Base-by-base conservation (phyloP, 805 yeast species). In the Candida sphagnicola region DNA sequence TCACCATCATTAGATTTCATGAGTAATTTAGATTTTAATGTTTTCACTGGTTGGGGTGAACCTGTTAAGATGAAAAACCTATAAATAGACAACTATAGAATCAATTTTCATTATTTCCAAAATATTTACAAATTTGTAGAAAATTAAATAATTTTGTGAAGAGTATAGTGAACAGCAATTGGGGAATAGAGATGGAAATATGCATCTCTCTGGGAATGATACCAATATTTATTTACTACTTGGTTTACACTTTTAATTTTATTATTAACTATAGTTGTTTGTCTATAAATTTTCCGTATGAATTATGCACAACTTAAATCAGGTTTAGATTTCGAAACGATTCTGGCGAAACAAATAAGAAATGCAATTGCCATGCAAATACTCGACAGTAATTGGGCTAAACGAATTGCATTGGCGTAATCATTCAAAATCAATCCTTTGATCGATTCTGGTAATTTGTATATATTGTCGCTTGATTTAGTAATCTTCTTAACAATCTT, bases 361-460 rank as follows among this genome's bases (percentile, higher is more conserved):
- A 51, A 38, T 3, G 51, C 56, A 16, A 43, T 13, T 12, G 39
- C 31, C 42, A 54, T 48, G 21, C 50, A 48, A 18, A 41, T 17
- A 26, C 49, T 40, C 4, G 53, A 51, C 16, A 50, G 39, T 18
- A 53, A 28, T 39, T 59, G 65, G 1, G 61, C 57, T 16, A 47
- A 34, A 23, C 55, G 40, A 18, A 60, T 49, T 1, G 61, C 61
- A 17, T 31, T 24, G 28, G 48, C 54, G 36, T 59, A 60, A 34
- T 57, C 59, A n/a, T 18, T 25, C 12, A 48, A 30, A 3, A 60
- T 55, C 3, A 56, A 39, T 2, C n/a, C 39, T 28, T 43, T 39
- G 8, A 57, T 37, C 11, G 48, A 43, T 6, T 45, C 41, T 5
- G 49, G 52, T 12, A 55, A 34, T 3, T 25, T 14, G 24, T 39